Conservation (phyloP, 208 protist species). For the Trichomonas tenax region DNA sequence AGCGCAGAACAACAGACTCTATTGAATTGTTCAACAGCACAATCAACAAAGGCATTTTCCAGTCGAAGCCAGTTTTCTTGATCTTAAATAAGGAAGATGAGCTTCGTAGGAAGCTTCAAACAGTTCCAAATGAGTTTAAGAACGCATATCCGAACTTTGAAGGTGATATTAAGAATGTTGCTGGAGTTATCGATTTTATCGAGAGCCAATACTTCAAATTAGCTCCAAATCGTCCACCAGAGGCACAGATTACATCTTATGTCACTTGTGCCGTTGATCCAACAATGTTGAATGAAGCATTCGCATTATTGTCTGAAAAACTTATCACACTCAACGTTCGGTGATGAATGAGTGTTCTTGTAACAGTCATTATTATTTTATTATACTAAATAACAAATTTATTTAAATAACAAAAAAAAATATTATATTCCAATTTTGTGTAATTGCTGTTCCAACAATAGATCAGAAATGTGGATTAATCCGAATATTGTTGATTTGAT, state of each 20-base stretch:
- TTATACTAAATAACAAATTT: too few species aligned
- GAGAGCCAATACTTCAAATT: neutral
- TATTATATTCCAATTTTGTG: neutral
- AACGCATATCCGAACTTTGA: neutral
- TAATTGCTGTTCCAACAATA: neutral
- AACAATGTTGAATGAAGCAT: neutral
- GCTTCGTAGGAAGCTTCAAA: neutral
- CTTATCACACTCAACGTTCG: neutral
- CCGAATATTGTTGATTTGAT: neutral
- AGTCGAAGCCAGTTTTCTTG: neutral
- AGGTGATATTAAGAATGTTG: neutral
- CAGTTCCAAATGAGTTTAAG: neutral
- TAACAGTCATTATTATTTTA: too few species aligned
- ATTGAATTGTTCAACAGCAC: neutral
- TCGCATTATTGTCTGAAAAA: neutral
- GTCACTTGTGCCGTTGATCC: neutral
- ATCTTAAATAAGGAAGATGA: conserved; percentile 10
- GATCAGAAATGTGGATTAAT: neutral
- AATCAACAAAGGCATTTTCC: neutral
- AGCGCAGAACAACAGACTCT: neutral
- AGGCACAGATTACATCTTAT: neutral
- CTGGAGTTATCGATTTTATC: neutral
- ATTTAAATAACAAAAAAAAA: neutral
- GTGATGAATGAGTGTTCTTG: too few species aligned
- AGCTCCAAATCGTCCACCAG: neutral